These are phyloP conservation scores for Chrysochromulina parva DNA, from an alignment of 78 protist genomes.

Conservation along the genomic window DNA sequence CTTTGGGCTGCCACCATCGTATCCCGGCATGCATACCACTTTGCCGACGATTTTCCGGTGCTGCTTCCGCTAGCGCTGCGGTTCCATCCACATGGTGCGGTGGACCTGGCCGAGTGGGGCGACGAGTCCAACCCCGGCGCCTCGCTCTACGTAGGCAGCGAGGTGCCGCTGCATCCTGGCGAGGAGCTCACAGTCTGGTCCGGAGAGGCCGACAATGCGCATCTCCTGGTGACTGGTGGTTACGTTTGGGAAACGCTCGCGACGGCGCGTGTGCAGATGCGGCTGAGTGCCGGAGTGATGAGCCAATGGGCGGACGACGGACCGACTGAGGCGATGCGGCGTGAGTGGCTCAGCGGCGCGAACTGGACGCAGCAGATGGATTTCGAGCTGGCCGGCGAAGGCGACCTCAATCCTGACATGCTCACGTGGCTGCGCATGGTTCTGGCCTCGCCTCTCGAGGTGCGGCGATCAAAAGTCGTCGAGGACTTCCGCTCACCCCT, in stretches of 20 bases:
- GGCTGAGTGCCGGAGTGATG: background rate
- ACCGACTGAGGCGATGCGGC: background rate
- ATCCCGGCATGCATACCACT: background rate
- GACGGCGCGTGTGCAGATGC: background rate
- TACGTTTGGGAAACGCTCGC: background rate
- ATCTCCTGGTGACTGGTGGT: background rate
- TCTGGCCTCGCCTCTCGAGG: too few species aligned
- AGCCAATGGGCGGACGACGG: background rate
- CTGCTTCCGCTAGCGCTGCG: background rate
- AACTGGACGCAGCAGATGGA: background rate
- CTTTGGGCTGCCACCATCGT: background rate
- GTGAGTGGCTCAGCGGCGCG: background rate
- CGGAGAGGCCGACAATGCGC: background rate
- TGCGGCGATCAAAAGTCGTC: too few species aligned
- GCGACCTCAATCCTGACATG: background rate
- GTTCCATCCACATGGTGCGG: background rate
- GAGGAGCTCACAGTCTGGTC: background rate
- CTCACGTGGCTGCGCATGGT: background rate
- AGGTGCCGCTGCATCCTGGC: background rate
- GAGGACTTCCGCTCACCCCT: too few species aligned
- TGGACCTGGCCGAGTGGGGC: background rate
- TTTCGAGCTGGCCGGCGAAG: background rate
- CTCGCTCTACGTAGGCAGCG: background rate
- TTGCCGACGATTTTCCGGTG: background rate
- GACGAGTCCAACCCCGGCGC: background rate